A percentile compares a stretch with the other conserved stretches of the same genome.
Conservation (phyloP, 1,284 basidiomycete species). For the Ganoderma boninense region DNA sequence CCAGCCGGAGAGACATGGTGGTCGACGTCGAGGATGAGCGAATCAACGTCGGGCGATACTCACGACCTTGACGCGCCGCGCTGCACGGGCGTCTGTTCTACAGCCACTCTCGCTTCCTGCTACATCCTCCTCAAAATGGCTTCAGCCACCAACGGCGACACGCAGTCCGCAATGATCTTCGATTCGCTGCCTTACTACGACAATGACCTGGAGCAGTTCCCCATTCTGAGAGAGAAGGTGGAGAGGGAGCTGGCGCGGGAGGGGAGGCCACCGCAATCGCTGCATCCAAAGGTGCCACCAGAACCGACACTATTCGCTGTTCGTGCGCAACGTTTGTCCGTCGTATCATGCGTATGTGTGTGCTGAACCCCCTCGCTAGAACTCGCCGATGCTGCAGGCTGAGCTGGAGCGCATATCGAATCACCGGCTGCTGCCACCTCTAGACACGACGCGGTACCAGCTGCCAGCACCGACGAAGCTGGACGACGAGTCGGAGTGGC, state of each 20-base stretch:
- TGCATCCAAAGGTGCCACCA: slow-evolving; percentile 80
- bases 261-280: slow-evolving; percentile 56
- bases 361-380: slow-evolving; percentile 47
- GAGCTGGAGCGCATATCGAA: slow-evolving; percentile 79
- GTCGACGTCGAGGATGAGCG: slow-evolving; percentile 36
- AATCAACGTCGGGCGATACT: slow-evolving; percentile 20
- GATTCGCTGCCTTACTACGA: slow-evolving; percentile 97
- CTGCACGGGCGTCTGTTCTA: slow-evolving; percentile 23
- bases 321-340: slow-evolving; percentile 40
- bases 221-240: slow-evolving; percentile 76
- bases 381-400: slow-evolving; percentile 70
- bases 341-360: not conserved
- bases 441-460: slow-evolving; percentile 86
- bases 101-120: slow-evolving; percentile 26
- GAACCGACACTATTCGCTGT: slow-evolving; percentile 75
- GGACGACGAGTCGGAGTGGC: slow-evolving; percentile 83
- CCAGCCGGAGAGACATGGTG: slow-evolving; percentile 63
- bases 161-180: slow-evolving; percentile 47
- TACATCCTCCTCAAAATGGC: slow-evolving; percentile 28
- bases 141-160: slow-evolving; percentile 25
- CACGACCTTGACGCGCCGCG: slow-evolving; percentile 24
- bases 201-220: slow-evolving; percentile 85
- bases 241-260: slow-evolving; percentile 77
- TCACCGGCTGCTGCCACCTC: slow-evolving; percentile 72
- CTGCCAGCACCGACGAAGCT: slow-evolving; percentile 74